Evolutionary conservation across 2,329 filamentous ascomycete species (phyloP), one percentile per base, ranked within the genome.

Genomic region (Grosmannia clavigera): DNA sequence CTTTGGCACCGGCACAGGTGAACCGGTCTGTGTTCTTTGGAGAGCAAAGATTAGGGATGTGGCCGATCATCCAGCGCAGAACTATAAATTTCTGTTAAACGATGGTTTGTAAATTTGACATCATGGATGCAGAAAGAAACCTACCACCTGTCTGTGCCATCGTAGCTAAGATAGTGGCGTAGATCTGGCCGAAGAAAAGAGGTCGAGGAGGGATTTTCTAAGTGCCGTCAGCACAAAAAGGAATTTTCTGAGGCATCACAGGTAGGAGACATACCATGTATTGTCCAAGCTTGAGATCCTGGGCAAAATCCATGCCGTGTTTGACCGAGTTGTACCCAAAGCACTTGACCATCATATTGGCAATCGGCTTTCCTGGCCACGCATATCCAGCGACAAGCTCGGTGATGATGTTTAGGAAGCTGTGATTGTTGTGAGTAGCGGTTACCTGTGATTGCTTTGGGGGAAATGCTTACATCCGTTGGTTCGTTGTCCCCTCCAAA

Each of bases 111-210:
- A 16, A 33, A 48, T 33, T 5, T 5, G 19, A 12, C n/a, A 46
- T 5, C 7, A 4, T 46, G 7, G 3, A 46, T 7, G 19, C 7
- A 6, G 19, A 35, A 35, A 6, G 16, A 29, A 31, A 35, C 55
- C 1, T 58, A 60, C 61, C 61, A 16, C 61, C 61, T 6, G 55
- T 55, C 50, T 62, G 61, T n/a, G 61, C 59, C 33, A 81, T 71
- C 1, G 76, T 80, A 55, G 77, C 78, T 25, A 81, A 69, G 25
- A 83, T 71, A 2, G 80, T 84, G 40, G 81, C 80, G 11, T 79
- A 71, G 66, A 84, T 80, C 68, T 85, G 82, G 1, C 81, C 81
- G 27, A 74, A 70, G 64, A 85, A 85, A 3, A 81, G 80, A 35
- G 82, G 76, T 12, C 79, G 76, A 0, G 82, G 82, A 5, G 82